Evolutionary conservation across 768 basidiomycete genomes (phyloP), one percentile per base, ranked within the genome.

Genomic region (Mrakia hoshinonis): DNA sequence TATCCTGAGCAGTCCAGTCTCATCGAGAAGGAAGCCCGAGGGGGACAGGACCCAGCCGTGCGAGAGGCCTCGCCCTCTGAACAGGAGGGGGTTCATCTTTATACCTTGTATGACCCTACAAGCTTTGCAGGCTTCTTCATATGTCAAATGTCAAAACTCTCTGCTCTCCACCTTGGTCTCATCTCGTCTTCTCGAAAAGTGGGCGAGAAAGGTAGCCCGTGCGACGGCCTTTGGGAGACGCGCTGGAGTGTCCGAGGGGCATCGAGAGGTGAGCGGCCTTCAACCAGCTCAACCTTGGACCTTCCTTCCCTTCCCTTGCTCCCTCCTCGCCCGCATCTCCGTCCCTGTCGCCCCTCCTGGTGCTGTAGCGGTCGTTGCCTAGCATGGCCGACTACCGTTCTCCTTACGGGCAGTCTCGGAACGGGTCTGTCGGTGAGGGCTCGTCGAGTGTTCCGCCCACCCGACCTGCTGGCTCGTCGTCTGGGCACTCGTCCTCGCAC

Each of bases 381-480:
- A 61, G 58, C 58, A 61, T 61, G 58, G 58, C 31, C n/a, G 20
- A 24, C 20, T 61, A 61, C 20, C 31, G 36, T 38, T 39, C 58
- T 18, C 34, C 9, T 18, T 58, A 43, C 55, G 29, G 34, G 6
- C 18, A 15, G 29, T 31, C 55, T 26, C 26, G 55, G 55, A 34
- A 34, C 29, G 34, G 29, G 26, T 18, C 55, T 36, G 22, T n/a
- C 36, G 1, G 58, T n/a, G 36, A 34, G 34, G 20, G 20, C 31
- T 22, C 58, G 29, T 58, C 55, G 58, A 36, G 58, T 7, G 43
- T 15, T 43, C 43, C 43, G 7, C 43, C 43, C 43, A 2, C 55
- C 29, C 55, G 22, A 20, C 34, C 58, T 12, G 26, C 20, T 11
- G 54, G 22, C 15, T 55, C 54, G 6, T 58, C 55, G 10, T 61